Percentiles rank a stretch among this genome's conserved stretches.
Conservation (phyloP, 768 basidiomycete species). For the Lanmaoa pseudosensibilis region DNA sequence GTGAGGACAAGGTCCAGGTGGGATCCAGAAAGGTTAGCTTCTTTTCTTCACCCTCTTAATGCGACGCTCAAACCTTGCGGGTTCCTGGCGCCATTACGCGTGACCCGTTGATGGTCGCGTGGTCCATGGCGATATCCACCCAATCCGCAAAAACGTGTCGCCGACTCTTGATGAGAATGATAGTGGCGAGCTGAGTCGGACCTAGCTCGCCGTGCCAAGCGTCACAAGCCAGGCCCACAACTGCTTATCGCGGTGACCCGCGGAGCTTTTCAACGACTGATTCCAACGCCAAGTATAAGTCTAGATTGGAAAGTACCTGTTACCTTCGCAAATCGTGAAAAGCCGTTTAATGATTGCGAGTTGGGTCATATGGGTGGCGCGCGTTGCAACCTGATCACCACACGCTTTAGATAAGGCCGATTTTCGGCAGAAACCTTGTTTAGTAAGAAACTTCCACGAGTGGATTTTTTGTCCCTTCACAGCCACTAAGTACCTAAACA, state of each 20-base stretch:
- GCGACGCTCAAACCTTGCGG: neutral
- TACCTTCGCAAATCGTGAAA: neutral
- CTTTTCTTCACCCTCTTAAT: conserved; percentile 8
- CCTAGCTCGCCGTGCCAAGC: no score
- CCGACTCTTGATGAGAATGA: neutral
- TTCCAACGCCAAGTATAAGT: no score
- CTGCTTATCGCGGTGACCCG: neutral
- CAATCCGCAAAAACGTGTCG: neutral
- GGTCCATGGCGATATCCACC: neutral
- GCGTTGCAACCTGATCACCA: no score
- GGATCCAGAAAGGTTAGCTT: neutral
- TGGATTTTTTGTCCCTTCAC: no score
- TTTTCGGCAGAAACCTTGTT: no score
- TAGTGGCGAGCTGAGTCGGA: neutral
- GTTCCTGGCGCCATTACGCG: neutral
- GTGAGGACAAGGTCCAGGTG: neutral
- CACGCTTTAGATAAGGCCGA: no score
- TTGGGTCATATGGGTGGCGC: no score
- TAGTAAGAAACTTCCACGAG: no score
- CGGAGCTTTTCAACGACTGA: neutral
- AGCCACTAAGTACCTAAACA: no score
- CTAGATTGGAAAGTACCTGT: no score
- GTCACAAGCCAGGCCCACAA: neutral
- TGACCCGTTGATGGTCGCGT: neutral
- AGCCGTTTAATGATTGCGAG: neutral